Evolutionary conservation across 129 eudicot species (phyloP).

Genomic region (Lactuca sativa): DNA sequence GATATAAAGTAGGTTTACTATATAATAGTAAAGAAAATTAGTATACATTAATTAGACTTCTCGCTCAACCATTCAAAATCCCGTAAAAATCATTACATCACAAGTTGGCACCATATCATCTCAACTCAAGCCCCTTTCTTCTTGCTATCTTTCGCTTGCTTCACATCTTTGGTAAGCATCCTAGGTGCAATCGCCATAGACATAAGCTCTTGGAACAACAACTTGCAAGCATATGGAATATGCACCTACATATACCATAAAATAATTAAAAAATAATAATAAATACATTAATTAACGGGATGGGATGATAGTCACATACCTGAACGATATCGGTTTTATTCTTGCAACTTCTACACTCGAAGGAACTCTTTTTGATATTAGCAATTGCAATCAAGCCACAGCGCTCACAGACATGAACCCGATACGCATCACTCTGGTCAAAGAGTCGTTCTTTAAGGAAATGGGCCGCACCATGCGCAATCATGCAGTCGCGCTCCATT

Average conservation of each 20-base stretch:
- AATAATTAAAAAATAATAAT: background rate
- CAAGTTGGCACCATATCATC: background rate
- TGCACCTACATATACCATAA: conserved; percentile 53
- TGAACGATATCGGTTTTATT: conserved; percentile 91
- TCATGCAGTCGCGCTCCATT: conserved; percentile 98
- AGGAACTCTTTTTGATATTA: conserved; percentile 75
- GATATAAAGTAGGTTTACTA: background rate
- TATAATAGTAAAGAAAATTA: background rate
- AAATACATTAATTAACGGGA: background rate
- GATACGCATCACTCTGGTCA: conserved; percentile 94
- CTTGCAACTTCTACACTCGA: conserved; percentile 94
- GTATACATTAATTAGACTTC: background rate
- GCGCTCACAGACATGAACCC: conserved; percentile 86
- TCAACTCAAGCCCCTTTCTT: conserved; percentile 51
- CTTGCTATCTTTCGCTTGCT: conserved; percentile 54
- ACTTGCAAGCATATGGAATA: conserved; percentile 91
- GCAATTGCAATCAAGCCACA: conserved; percentile 92
- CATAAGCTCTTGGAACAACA: conserved; percentile 95
- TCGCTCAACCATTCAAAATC: background rate
- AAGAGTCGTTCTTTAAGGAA: conserved; percentile 89
- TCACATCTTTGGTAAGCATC: conserved; percentile 87
- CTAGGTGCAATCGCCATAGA: conserved; percentile 98
- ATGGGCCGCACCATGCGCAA: conserved; percentile 98
- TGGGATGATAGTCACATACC: conserved; percentile 34
- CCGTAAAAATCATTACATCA: conserved; percentile 7